Conservation (phyloP, 441 rosid species). For the Geranium incanum region DNA sequence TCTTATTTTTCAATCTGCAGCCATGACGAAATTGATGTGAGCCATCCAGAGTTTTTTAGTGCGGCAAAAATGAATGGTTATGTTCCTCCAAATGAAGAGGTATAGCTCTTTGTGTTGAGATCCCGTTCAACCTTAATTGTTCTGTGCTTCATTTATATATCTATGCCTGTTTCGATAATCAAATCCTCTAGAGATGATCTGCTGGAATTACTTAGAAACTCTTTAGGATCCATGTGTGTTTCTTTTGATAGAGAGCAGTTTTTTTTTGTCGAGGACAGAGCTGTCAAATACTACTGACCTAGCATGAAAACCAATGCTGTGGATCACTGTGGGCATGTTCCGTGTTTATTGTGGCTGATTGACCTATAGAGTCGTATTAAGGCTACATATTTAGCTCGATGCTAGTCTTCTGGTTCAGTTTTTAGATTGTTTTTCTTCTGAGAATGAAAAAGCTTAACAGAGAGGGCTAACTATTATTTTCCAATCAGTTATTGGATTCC, state of each 20-base stretch:
- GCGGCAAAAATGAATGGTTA: conserved; percentile 88
- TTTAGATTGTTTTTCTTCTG: neutral
- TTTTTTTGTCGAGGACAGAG: conserved; percentile 8
- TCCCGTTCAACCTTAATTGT: conserved; percentile 9
- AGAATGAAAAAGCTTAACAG: conserved; percentile 1
- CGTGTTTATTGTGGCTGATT: conserved; percentile 5
- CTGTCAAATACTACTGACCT: conserved; percentile 8
- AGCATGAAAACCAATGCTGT: conserved; percentile 12
- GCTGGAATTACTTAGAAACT: conserved; percentile 11
- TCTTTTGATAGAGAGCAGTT: conserved; percentile 4
- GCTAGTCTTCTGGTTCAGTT: neutral
- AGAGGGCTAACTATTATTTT: conserved; percentile 1
- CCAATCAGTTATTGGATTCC: neutral
- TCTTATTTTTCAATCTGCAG: conserved; percentile 37
- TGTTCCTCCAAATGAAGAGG: conserved; percentile 88
- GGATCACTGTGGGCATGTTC: conserved; percentile 1
- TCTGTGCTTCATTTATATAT: conserved; percentile 9
- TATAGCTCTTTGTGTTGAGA: conserved; percentile 20
- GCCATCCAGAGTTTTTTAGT: conserved; percentile 87
- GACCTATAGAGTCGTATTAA: neutral
- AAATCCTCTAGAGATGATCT: conserved; percentile 11
- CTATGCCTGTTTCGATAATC: neutral
- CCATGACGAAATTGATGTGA: conserved; percentile 93
- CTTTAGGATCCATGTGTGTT: conserved; percentile 6
- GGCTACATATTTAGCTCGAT: neutral